These are phyloP conservation scores for Clitopilus passeckerianus DNA, from an alignment of 768 basidiomycete species.

Conservation along the genomic window DNA sequence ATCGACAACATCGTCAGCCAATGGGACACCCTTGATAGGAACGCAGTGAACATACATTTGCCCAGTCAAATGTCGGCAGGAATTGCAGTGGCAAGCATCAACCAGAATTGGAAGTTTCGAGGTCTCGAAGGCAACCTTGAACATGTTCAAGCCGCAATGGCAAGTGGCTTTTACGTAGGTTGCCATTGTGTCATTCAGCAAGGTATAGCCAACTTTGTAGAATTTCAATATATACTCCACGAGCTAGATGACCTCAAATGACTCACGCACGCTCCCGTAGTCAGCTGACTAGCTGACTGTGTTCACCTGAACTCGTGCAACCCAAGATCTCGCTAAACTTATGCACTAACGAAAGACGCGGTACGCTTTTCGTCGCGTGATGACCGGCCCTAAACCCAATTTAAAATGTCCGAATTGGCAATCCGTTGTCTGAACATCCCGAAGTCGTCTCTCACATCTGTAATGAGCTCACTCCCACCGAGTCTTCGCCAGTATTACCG, in stretches of 20 bases:
- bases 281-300: too few species aligned
- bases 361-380: too few species aligned
- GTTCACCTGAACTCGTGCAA: too few species aligned
- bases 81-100: conserved; percentile 17
- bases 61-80: conserved; percentile 17
- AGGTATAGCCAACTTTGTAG: too few species aligned
- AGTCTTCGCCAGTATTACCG: not conserved
- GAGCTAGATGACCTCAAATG: not conserved
- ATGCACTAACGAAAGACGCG: too few species aligned
- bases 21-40: conserved; percentile 2
- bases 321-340: too few species aligned
- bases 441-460: not conserved
- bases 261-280: not conserved
- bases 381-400: too few species aligned
- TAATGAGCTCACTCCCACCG: not conserved
- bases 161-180: conserved; percentile 16
- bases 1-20: not conserved
- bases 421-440: not conserved
- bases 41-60: conserved; percentile 8
- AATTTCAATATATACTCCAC: not conserved
- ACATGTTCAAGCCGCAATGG: conserved; percentile 11
- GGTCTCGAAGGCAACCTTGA: conserved; percentile 9
- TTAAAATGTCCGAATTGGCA: not conserved
- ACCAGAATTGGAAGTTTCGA: conserved; percentile 8
- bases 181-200: not conserved